phyloP scores from a whole-genome alignment of 495 filamentous ascomycete genomes.

The Haplographium delicatum region DNA sequence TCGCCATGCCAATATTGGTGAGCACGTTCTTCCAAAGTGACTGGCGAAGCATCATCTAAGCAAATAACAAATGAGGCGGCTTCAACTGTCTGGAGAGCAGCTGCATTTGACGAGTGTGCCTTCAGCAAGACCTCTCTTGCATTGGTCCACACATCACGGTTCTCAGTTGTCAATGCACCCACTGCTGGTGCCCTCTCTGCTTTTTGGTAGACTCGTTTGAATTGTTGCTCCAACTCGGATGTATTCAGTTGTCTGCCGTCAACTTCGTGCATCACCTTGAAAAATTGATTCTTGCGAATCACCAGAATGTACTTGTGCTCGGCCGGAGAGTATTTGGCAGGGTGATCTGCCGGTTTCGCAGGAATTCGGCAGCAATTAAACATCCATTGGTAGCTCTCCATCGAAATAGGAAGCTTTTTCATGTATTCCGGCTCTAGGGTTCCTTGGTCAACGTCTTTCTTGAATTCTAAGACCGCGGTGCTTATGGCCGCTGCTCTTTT shows the following conservation, averaged over 20 bases:
- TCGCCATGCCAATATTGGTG: slow-evolving; percentile 98
- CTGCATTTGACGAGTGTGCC: slow-evolving; percentile 69
- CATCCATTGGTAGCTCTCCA: slow-evolving; percentile 98
- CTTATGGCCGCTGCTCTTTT: slow-evolving; percentile 91
- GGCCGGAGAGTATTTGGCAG: slow-evolving; percentile 68
- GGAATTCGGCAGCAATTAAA: slow-evolving; percentile 92
- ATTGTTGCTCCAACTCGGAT: slow-evolving; percentile 82
- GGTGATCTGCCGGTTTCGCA: slow-evolving; percentile 74
- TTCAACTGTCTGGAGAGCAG: slow-evolving; percentile 75
- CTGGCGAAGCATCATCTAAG: slow-evolving; percentile 85
- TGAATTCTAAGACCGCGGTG: slow-evolving; percentile 83
- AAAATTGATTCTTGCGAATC: slow-evolving; percentile 94
- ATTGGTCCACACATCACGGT: slow-evolving; percentile 89
- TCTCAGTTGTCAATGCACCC: slow-evolving; percentile 82
- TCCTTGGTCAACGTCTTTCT: slow-evolving; percentile 78
- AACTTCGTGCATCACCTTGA: slow-evolving; percentile 73
- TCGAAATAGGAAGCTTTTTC: slow-evolving; percentile 90
- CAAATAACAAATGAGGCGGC: slow-evolving; percentile 89
- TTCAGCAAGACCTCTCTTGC: slow-evolving; percentile 72
- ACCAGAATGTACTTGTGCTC: slow-evolving; percentile 83
- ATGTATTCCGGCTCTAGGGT: slow-evolving; percentile 96
- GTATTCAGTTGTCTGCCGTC: slow-evolving; percentile 79
- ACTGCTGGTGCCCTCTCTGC: slow-evolving; percentile 64
- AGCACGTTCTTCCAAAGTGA: slow-evolving; percentile 93
- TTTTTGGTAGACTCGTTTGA: slow-evolving; percentile 74